phyloP scores from a whole-genome alignment of 2,329 filamentous ascomycete species.

The Aspergillus flavus region DNA sequence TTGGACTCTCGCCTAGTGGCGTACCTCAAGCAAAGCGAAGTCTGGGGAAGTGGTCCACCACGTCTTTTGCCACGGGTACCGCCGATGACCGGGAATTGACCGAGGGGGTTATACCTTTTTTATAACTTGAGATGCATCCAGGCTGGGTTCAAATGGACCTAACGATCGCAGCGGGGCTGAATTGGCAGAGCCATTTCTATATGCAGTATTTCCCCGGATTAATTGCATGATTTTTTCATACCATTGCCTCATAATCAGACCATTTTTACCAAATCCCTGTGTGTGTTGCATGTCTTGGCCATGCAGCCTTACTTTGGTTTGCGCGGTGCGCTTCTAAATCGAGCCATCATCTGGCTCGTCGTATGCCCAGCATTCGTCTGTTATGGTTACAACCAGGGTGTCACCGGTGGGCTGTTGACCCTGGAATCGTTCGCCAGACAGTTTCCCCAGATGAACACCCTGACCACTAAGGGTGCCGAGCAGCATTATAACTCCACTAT shows the following conservation, averaged over 20 bases:
- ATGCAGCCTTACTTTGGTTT: constrained; percentile 28
- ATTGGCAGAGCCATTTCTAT: constrained; percentile 6
- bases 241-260: neutral
- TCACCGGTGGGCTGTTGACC: constrained; percentile 60
- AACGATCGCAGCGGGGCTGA: constrained; percentile 1
- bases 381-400: constrained; percentile 57
- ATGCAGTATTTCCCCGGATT: neutral
- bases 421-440: constrained; percentile 60
- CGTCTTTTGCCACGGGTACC: constrained; percentile 12
- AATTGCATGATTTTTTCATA: constrained; percentile 2
- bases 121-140: constrained; percentile 8
- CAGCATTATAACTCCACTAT: constrained; percentile 45
- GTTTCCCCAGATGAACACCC: constrained; percentile 55
- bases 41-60: constrained; percentile 12
- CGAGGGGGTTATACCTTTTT: neutral
- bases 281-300: constrained; percentile 3
- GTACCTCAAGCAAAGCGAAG: neutral
- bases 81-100: constrained; percentile 12
- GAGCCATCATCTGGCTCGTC: constrained; percentile 28
- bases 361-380: constrained; percentile 40
- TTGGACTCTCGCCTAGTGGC: constrained; percentile 1
- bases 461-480: constrained; percentile 41
- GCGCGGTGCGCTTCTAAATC: constrained; percentile 23
- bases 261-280: neutral
- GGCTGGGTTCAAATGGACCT: constrained; percentile 3